Evolutionary conservation across 2,329 filamentous ascomycete genomes (phyloP).

Genomic region (Colletotrichum tropicale): DNA sequence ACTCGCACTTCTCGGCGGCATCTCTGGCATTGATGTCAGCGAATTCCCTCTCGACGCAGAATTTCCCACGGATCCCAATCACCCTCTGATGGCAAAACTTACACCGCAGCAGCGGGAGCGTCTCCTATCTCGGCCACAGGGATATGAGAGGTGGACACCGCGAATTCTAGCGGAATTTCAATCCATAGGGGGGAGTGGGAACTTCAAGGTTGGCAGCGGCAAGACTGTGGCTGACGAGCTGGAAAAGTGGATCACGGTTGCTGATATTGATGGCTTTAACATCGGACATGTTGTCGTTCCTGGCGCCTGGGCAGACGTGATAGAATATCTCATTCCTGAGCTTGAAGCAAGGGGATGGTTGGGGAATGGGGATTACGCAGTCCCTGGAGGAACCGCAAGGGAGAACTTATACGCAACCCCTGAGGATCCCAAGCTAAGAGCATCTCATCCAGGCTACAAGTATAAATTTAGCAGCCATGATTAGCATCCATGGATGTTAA

Average conservation of each 20-base stretch:
- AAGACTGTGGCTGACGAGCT: conserved; percentile 14
- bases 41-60: conserved; percentile 25
- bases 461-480: neutral
- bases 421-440: neutral
- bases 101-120: neutral
- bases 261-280: conserved; percentile 5
- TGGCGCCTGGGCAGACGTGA: conserved; percentile 4
- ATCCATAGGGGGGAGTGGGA: neutral
- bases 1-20: conserved; percentile 27
- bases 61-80: conserved; percentile 9
- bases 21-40: conserved; percentile 27
- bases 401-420: neutral
- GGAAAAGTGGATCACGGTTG: neutral
- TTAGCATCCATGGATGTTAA: neutral
- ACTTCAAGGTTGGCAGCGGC: neutral
- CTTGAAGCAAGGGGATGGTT: neutral
- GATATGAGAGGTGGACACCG: conserved; percentile 15
- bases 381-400: neutral
- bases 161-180: conserved; percentile 2
- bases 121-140: neutral
- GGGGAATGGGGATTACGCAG: neutral
- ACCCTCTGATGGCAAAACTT: conserved; percentile 3
- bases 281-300: conserved; percentile 23
- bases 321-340: neutral
- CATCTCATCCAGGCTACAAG: neutral